Conservation (phyloP, 495 filamentous ascomycete genomes). For the Tuber calosporum region DNA sequence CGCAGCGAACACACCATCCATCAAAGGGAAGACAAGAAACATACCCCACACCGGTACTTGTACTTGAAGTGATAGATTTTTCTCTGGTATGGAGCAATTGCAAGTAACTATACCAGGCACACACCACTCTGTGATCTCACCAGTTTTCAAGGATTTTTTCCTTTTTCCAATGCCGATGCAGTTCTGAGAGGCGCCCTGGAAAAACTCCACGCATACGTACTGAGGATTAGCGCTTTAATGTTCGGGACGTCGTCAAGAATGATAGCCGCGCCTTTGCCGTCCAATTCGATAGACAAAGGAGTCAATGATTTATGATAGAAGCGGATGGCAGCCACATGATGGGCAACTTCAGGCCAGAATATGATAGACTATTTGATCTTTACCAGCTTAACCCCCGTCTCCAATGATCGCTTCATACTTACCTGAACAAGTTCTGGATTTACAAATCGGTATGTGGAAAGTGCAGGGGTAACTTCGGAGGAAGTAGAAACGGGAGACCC, state of each 20-base stretch:
- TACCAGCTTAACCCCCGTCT: neutral
- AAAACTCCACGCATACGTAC: slow-evolving; percentile 84
- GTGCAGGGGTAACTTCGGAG: no score
- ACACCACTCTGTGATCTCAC: no score
- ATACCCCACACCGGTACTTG: no score
- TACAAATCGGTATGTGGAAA: no score
- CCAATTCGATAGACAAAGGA: slow-evolving; percentile 80
- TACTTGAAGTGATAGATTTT: no score
- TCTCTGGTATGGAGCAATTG: no score
- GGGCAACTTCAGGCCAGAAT: slow-evolving; percentile 80
- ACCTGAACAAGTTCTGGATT: slow-evolving; percentile 71
- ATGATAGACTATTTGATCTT: slow-evolving; percentile 50
- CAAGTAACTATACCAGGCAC: no score
- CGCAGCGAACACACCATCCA: no score
- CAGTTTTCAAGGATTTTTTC: no score
- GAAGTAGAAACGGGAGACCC: no score
- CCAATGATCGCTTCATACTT: neutral
- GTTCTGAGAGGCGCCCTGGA: slow-evolving; percentile 96
- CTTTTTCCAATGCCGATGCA: slow-evolving; percentile 95
- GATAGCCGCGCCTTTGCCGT: slow-evolving; percentile 92
- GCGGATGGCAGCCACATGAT: slow-evolving; percentile 80
- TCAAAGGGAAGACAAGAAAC: no score
- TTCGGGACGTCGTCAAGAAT: slow-evolving; percentile 67
- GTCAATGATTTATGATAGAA: slow-evolving; percentile 72
- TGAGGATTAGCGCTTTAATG: slow-evolving; percentile 61